These are phyloP conservation scores for Bombardia bombarda DNA, from an alignment of 495 filamentous ascomycete species.

Conservation along the genomic window DNA sequence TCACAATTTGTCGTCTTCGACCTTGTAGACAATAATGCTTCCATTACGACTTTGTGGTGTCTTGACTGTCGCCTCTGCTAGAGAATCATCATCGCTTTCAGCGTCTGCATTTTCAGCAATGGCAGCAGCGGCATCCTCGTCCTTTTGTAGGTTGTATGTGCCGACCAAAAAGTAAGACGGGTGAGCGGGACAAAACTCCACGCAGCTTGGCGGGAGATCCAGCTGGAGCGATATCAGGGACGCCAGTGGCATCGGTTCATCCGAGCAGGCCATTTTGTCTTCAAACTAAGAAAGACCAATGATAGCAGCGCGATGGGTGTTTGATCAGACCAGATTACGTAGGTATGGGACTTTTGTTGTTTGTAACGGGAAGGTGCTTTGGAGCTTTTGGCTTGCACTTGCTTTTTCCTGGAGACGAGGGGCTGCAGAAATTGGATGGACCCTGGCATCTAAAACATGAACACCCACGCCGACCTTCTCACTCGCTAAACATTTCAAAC, in stretches of 20 bases:
- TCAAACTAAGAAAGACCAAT: no score
- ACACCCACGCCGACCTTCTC: no score
- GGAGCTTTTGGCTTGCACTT: neutral
- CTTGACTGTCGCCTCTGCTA: slow-evolving; percentile 12
- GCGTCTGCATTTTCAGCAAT: slow-evolving; percentile 13
- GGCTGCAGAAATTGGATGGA: neutral
- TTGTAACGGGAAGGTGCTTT: neutral
- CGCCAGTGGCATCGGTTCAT: slow-evolving; percentile 13
- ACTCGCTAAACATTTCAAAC: no score
- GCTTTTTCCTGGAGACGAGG: neutral
- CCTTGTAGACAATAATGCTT: slow-evolving; percentile 57
- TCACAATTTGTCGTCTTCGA: slow-evolving; percentile 48
- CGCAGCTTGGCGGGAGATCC: slow-evolving; percentile 68
- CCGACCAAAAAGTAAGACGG: slow-evolving; percentile 70
- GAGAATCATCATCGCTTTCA: slow-evolving; percentile 25
- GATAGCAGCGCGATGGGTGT: no score
- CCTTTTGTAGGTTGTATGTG: slow-evolving; percentile 70
- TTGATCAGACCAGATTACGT: no score
- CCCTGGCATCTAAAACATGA: no score
- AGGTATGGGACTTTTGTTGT: no score
- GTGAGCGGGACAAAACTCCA: slow-evolving; percentile 65
- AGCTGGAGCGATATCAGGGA: slow-evolving; percentile 37
- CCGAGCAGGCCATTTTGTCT: slow-evolving; percentile 1
- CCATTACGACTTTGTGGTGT: slow-evolving; percentile 60
- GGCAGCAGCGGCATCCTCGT: slow-evolving; percentile 13